These are phyloP conservation scores for Nannochloropsis salina DNA, from an alignment of 108 stramenopile genomes.

Conservation along the genomic window DNA sequence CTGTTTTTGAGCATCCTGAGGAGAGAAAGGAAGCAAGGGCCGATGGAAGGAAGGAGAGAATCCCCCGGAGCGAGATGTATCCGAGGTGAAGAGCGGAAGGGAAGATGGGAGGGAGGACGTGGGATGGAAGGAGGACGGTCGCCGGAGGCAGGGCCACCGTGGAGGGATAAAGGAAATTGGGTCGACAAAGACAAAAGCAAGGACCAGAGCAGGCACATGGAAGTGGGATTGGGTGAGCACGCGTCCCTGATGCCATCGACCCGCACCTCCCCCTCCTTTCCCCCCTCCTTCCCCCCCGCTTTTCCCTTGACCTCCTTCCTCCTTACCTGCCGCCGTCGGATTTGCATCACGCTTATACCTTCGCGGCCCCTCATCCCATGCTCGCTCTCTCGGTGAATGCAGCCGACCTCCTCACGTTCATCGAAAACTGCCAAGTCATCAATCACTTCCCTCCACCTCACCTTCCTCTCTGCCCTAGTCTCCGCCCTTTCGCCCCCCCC, in stretches of 20 bases:
- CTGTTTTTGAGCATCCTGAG: conserved; percentile 11
- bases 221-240: too few relatives aligned
- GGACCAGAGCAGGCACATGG: too few relatives aligned
- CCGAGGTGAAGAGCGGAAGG: background rate
- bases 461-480: background rate
- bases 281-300: background rate
- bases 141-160: too few relatives aligned
- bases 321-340: background rate
- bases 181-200: too few relatives aligned
- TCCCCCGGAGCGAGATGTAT: background rate
- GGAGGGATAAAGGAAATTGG: too few relatives aligned
- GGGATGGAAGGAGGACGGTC: too few relatives aligned
- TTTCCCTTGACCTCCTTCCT: background rate
- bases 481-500: background rate
- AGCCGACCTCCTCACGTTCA: background rate
- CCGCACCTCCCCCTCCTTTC: background rate
- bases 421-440: conserved; percentile 8
- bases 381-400: background rate
- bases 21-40: background rate
- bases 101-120: background rate
- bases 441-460: background rate
- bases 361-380: background rate
- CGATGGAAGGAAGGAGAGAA: background rate
- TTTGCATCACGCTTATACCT: background rate
- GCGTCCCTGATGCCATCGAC: too few relatives aligned